These are phyloP conservation scores for Musa beccarii DNA, from an alignment of 176 grass and related monocot genomes.

Conservation along the genomic window DNA sequence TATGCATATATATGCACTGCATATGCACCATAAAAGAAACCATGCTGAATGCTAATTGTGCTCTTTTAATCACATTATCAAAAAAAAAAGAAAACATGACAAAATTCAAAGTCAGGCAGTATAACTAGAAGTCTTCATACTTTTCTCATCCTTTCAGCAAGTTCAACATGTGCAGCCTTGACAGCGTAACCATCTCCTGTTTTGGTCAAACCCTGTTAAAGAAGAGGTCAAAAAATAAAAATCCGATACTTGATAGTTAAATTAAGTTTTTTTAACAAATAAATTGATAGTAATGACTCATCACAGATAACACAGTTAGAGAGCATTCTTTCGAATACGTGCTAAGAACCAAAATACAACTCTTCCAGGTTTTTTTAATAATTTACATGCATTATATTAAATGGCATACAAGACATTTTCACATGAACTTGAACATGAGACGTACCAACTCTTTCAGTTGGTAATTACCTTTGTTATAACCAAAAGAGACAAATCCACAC, in stretches of 20 bases:
- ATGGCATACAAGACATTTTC: neutral
- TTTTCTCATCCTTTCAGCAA: conserved; percentile 98
- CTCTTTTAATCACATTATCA: neutral
- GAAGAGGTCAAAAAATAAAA: conserved; percentile 15
- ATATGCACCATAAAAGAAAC: neutral
- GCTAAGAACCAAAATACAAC: no score
- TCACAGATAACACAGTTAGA: neutral
- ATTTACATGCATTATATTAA: no score
- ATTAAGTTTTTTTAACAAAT: neutral
- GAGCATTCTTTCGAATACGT: no score
- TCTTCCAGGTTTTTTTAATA: no score
- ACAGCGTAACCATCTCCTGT: conserved; percentile 97
- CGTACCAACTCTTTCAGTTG: neutral
- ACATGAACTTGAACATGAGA: neutral
- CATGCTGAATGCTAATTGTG: neutral
- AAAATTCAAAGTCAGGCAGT: neutral
- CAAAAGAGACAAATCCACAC: conserved; percentile 92
- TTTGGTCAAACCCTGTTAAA: conserved; percentile 89
- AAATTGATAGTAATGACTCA: neutral
- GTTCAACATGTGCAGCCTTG: conserved; percentile 96
- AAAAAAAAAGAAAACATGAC: neutral
- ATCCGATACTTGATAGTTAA: neutral
- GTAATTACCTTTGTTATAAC: conserved; percentile 92
- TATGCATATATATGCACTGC: neutral
- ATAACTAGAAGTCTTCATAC: conserved; percentile 28